Percentiles rank a stretch among this genome's conserved stretches.
Conservation (phyloP, 2,329 filamentous ascomycete genomes). For the Colletotrichum karsti region DNA sequence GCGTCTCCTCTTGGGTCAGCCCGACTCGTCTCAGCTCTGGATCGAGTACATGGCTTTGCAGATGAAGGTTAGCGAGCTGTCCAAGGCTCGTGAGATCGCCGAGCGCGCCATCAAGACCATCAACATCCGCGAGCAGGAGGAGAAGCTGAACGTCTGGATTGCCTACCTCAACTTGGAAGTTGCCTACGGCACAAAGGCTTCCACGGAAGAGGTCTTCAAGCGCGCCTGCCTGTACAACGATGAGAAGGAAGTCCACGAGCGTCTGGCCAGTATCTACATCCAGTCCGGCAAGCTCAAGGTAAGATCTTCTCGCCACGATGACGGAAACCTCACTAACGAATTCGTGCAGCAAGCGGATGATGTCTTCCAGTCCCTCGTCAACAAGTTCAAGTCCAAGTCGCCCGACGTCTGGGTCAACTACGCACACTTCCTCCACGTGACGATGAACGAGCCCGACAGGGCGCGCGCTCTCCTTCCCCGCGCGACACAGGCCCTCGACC, state of each 20-base stretch:
- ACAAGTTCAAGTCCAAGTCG: conserved; percentile 86
- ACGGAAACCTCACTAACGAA: conserved; percentile 2
- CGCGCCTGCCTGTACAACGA: conserved; percentile 95
- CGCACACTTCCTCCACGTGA: conserved; percentile 88
- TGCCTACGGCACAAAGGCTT: conserved; percentile 84
- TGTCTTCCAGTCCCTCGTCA: conserved; percentile 85
- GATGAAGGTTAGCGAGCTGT: conserved; percentile 87
- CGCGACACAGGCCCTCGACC: conserved; percentile 83
- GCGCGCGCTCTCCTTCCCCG: conserved; percentile 82
- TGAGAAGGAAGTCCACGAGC: conserved; percentile 86
- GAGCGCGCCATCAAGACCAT: conserved; percentile 92
- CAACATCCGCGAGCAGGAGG: conserved; percentile 87
- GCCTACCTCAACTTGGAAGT: conserved; percentile 95
- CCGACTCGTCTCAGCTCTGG: conserved; percentile 94
- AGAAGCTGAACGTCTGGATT: conserved; percentile 96
- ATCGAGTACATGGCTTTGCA: conserved; percentile 99
- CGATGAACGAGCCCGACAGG: conserved; percentile 72
- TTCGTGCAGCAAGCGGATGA: conserved; percentile 79
- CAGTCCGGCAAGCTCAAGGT: conserved; percentile 86
- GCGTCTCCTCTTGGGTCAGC: conserved; percentile 88
- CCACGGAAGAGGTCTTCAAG: conserved; percentile 86
- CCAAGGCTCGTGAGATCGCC: conserved; percentile 87
- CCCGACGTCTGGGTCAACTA: conserved; percentile 93
- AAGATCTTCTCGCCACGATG: conserved; percentile 38
- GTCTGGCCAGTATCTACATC: conserved; percentile 93